Percentiles rank a stretch among this genome's conserved stretches.
These are phyloP conservation scores for Colletotrichum shisoi DNA, from an alignment of 2,329 filamentous ascomycete genomes.

Conservation along the genomic window DNA sequence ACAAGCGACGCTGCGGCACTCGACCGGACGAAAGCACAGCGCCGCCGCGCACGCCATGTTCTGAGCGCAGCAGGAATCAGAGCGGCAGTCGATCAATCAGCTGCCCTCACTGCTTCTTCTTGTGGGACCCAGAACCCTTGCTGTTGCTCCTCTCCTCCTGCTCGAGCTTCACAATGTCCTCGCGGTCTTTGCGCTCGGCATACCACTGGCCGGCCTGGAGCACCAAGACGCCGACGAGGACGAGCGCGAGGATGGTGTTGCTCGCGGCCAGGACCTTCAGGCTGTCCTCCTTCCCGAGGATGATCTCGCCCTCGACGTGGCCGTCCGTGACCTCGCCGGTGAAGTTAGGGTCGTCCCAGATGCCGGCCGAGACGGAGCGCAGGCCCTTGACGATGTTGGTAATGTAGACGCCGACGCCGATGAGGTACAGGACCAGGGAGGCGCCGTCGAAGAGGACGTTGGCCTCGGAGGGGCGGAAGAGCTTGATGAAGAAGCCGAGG, in stretches of 20 bases:
- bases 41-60: background rate
- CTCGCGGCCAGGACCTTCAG: slow-evolving; percentile 90
- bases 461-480: slow-evolving; percentile 90
- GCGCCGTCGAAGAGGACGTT: slow-evolving; percentile 95
- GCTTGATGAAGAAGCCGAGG: slow-evolving; percentile 88
- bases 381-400: slow-evolving; percentile 97
- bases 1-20: background rate
- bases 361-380: slow-evolving; percentile 77
- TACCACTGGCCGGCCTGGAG: slow-evolving; percentile 99
- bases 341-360: slow-evolving; percentile 59
- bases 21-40: background rate
- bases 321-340: slow-evolving; percentile 51
- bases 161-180: slow-evolving; percentile 75
- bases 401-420: slow-evolving; percentile 90
- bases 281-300: slow-evolving; percentile 85
- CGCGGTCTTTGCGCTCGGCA: slow-evolving; percentile 88
- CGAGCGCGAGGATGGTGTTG: slow-evolving; percentile 93
- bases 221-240: slow-evolving; percentile 88
- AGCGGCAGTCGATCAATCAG: background rate
- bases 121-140: slow-evolving; percentile 23
- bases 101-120: slow-evolving; percentile 39
- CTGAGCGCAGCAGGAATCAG: background rate
- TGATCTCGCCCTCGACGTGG: slow-evolving; percentile 65
- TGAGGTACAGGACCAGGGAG: slow-evolving; percentile 81
- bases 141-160: slow-evolving; percentile 48